Evolutionary conservation across 345 rosid species (phyloP), one percentile per base, ranked within the genome.

Genomic region (Aurinia saxatilis): DNA sequence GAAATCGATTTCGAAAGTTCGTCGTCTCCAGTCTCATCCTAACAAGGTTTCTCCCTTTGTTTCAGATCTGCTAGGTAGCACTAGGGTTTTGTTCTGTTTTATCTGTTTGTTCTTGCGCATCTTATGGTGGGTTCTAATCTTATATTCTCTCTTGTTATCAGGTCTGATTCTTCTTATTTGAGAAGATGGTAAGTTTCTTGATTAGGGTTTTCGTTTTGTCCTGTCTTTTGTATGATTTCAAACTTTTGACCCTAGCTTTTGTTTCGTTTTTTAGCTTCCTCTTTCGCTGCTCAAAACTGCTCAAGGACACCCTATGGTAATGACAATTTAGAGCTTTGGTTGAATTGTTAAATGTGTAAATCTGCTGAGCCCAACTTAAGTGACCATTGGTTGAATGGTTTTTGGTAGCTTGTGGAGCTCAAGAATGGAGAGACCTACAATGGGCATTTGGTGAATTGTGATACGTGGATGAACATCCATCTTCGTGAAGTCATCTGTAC

Each of bases 401-500:
- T 58, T 68, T 60, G 45, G 57, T 75, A 90, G 99, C 75, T 93
- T 78, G 96, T 93, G 57, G 99, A 93, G 72, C 77, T 93, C 70
- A 87, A 90, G 79, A 93, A 90, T 68, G 99, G 99, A 42, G 97
- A 95, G 79, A 95, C 98, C 10, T 92, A 89, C 54, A 92, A 92
- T 76, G 98, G 98, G 16, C 98, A 92, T 76, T 73, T 92, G 66
- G 98, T 92, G 41, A 92, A 92, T 73, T 92, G 96, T 38, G 98
- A 92, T 60, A 85, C 96, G 27, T 89, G 96, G 98, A 92, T 92
- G 98, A 92, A 92, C 77, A 89, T 92, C 42, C 98, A 92, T 75
- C 89, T 92, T 5, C 95, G 98, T 59, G 98, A 92, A 87, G 98
- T 92, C 66, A 92, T 92, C 53, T 92, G 98, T 55, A 95, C 99